Base-by-base conservation (phyloP, 208 protist genomes). In the Leishmania tarentolae region DNA sequence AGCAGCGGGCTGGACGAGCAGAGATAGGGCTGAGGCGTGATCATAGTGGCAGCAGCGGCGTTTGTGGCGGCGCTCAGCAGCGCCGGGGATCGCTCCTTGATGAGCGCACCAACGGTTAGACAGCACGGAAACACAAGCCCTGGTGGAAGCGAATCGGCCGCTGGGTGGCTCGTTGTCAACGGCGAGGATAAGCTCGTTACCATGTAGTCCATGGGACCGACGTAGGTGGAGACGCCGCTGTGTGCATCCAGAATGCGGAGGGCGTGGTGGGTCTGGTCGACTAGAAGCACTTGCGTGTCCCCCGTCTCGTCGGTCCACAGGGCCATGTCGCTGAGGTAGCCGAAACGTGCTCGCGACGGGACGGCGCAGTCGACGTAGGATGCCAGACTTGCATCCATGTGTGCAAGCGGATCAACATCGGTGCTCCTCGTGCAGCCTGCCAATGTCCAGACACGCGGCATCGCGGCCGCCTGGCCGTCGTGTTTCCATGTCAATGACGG, bases 361-460 rank as follows among this genome's bases (percentile, higher is more conserved):
- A 82, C 80, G 35, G 44, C 59, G 37, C 71, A 71, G 72, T 94
- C 91, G 74, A 91, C 78, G 76, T 91, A 87, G 42, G 82, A 79
- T 13, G 82, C n/a, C 57, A 79, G 31, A n/a, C 46, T 17, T 15
- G 61, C 31, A 71, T 53, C 13, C 7, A 46, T 21, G 28, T 42
- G 19, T 3, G 65, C 44, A 13, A 9, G 31, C 35, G 52, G n/a
- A 68, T 53, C 61, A n/a, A 24, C 42, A 69, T 37, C 42, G 44
- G 24, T 53, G 44, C n/a, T 52, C 46, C 31, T 31, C 47, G 66
- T 76, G 53, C 78, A 76, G 15, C 89, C 91, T n/a, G 89, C 87
- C 46, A 94, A 75, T 70, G 91, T 94, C 89, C 87, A 94, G 52
- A 94, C 89, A 77, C 88, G 86, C 44, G 82, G 82, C 46, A 76